Evolutionary conservation across 192 early-diverging fungal genomes (phyloP), one percentile per base, ranked within the genome.

Genomic region (Dissophora globulifera): DNA sequence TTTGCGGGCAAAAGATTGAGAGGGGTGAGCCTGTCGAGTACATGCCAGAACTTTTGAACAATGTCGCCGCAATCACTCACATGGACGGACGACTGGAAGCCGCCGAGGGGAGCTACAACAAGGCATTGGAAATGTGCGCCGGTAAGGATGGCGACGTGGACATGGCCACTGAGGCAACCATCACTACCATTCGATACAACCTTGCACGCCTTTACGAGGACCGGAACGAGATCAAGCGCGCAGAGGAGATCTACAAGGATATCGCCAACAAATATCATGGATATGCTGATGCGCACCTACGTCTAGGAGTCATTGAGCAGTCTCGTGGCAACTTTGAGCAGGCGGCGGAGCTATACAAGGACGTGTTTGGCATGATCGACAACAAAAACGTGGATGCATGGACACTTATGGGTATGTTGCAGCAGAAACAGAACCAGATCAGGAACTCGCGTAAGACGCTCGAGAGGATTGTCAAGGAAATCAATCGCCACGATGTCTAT

Each of bases 1-100:
- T 81, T 27, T 81, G 76, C 61, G 56, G 62, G 19, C 65, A 68
- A 32, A 69, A 64, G 48, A 53, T 66, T 22, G 61, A 72, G 25
- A 62, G 67, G 15, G 71, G 70, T 7, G 71, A 80, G 46, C 15
- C 63, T 25, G 74, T 69, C 0, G 66, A 74, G 22, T 69, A 69
- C 40, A 66, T 84, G 50, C 69, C 89, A 0, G 92, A 94, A 64
- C 78, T 97, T n/a, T 82, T 92, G 76, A 97, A 93, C 67, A 96
- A 97, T 70, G 83, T 97, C 43, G 94, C 86, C n/a, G 93, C 85
- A 2, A 83, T 95, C 59, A 85, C 87, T 46, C 93, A 94, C 33
- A 58, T 86, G 38, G 72, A 76, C 42, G 72, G 72, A 11, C 40
- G 64, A 22, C 23, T 76, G 35, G 72, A 76, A 7, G 50, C 79